Percentiles rank a stretch among this genome's conserved stretches.
These are phyloP conservation scores for Pseudohalonectria lignicola DNA, from an alignment of 2,329 filamentous ascomycete genomes.

Conservation along the genomic window DNA sequence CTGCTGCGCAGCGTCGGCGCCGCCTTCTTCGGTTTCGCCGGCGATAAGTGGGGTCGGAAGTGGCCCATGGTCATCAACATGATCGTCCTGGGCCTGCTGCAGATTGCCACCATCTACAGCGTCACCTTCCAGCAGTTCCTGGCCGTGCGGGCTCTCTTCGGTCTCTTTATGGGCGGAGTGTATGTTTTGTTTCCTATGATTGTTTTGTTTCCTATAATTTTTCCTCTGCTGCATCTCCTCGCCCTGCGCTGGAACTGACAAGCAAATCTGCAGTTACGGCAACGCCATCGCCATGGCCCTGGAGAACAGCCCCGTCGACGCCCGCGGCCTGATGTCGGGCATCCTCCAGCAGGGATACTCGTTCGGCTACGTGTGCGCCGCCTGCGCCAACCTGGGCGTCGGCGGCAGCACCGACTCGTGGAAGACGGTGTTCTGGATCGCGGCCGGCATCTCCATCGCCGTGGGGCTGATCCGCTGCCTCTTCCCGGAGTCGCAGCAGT, in stretches of 20 bases:
- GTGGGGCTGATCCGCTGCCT: constrained; percentile 57
- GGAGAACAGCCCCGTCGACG: constrained; percentile 45
- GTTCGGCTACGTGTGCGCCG: constrained; percentile 69
- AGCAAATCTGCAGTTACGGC: constrained; percentile 37
- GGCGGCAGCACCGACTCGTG: constrained; percentile 51
- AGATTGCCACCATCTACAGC: constrained; percentile 64
- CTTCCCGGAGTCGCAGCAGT: constrained; percentile 69
- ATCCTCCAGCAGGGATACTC: constrained; percentile 77
- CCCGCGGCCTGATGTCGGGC: constrained; percentile 70
- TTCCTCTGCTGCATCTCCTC: neutral
- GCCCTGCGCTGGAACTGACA: neutral
- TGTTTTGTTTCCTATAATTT: neutral
- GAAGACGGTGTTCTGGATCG: constrained; percentile 69
- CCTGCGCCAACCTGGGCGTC: constrained; percentile 38
- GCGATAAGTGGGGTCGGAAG: constrained; percentile 72
- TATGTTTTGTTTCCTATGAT: constrained; percentile 7
- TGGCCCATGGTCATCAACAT: constrained; percentile 79
- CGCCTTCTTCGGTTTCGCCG: constrained; percentile 63
- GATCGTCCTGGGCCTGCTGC: constrained; percentile 46
- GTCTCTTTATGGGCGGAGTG: constrained; percentile 71
- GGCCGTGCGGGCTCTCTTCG: constrained; percentile 63
- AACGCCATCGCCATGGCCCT: constrained; percentile 70
- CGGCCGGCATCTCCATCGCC: constrained; percentile 51
- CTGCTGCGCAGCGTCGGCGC: constrained; percentile 67
- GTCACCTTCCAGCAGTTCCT: constrained; percentile 62